Evolutionary conservation across 495 filamentous ascomycete genomes (phyloP).

Genomic region (Venustampulla echinocandica): DNA sequence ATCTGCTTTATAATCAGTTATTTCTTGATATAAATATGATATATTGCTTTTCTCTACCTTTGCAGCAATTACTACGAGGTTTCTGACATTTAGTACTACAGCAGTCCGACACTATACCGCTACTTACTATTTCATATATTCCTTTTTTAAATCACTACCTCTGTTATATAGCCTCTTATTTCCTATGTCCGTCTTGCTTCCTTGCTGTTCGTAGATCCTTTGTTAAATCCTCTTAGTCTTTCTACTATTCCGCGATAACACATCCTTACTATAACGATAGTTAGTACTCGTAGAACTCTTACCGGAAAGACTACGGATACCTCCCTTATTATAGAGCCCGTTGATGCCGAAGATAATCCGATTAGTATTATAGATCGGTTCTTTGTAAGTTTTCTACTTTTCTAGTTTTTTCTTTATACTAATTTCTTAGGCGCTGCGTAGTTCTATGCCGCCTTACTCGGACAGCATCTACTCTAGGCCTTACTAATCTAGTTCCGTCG

Average conservation of each 20-base stretch:
- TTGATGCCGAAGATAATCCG: constrained; percentile 6
- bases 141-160: constrained; percentile 3
- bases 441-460: constrained; percentile 8
- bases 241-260: not conserved
- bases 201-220: constrained; percentile 3
- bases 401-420: constrained; percentile 3
- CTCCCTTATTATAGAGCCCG: not conserved
- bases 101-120: constrained; percentile 2
- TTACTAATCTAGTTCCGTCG: constrained; percentile 8
- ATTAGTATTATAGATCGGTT: not conserved
- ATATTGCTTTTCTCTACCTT: constrained; percentile 12
- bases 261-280: not conserved
- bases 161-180: not conserved
- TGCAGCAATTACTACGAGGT: constrained; percentile 6
- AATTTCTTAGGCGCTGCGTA: constrained; percentile 5
- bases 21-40: not conserved
- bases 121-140: constrained; percentile 10
- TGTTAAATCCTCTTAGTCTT: not conserved
- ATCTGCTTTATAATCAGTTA: constrained; percentile 1
- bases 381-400: constrained; percentile 5
- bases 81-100: constrained; percentile 6
- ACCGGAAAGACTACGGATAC: constrained; percentile 1
- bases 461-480: constrained; percentile 4
- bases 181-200: constrained; percentile 1
- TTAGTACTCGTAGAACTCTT: not conserved